Evolutionary conservation across 306 rosid species (phyloP).

Genomic region (Delonix regia): DNA sequence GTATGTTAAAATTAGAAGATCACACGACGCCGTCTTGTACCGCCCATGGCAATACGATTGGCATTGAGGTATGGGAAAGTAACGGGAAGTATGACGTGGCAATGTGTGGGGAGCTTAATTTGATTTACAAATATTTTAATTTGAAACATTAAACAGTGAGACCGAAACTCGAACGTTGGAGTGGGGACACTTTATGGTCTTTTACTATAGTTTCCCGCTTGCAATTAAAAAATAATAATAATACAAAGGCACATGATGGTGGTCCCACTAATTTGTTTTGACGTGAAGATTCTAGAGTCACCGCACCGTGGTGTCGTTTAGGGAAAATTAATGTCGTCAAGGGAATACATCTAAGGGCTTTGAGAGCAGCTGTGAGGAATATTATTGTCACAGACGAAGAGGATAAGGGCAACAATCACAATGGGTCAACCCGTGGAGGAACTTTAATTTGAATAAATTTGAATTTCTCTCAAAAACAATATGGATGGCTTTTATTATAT

Average conservation of each 20-base stretch:
- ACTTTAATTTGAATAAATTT: conserved; percentile 14
- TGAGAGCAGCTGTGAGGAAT: background rate
- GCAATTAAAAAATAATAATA: no score
- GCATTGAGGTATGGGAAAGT: background rate
- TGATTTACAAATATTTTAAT: background rate
- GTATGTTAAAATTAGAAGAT: background rate
- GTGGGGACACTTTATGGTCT: conserved; percentile 36
- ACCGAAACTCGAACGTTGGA: conserved; percentile 38
- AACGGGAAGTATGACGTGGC: background rate
- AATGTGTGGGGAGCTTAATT: background rate
- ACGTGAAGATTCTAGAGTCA: background rate
- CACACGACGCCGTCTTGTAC: background rate
- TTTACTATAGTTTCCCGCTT: background rate
- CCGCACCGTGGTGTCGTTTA: background rate
- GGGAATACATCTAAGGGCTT: background rate
- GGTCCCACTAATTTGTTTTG: background rate
- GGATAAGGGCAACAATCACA: background rate
- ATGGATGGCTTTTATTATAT: background rate
- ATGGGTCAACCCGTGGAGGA: background rate
- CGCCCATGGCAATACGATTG: background rate
- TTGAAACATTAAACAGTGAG: background rate
- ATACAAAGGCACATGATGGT: no score
- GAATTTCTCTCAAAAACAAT: background rate
- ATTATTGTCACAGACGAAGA: background rate
- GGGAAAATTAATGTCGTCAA: background rate